These are phyloP conservation scores for Sugiyamaella castrensis DNA, from an alignment of 1,139 yeast genomes.

Conservation along the genomic window DNA sequence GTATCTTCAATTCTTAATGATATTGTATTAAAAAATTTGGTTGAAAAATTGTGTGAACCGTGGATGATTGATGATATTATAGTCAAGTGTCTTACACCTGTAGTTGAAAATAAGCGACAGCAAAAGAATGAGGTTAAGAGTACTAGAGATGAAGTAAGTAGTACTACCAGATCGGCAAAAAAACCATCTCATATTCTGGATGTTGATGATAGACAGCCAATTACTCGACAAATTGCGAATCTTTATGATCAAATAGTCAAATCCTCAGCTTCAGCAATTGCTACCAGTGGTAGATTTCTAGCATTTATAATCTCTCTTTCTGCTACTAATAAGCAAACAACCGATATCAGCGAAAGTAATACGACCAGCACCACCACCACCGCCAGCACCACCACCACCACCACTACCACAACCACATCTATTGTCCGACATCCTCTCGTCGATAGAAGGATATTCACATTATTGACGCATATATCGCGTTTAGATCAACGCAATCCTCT, in stretches of 20 bases:
- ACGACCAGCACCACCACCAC: no score
- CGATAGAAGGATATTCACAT: constrained; percentile 28
- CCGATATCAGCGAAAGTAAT: constrained; percentile 2
- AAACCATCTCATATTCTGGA: neutral
- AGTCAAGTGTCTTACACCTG: constrained; percentile 28
- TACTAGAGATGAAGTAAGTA: neutral
- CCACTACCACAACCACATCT: constrained; percentile 6
- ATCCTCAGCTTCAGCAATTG: constrained; percentile 18
- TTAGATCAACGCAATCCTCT: constrained; percentile 30
- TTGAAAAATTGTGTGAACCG: constrained; percentile 46
- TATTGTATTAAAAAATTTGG: constrained; percentile 40
- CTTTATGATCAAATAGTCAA: constrained; percentile 19
- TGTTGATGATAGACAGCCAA: constrained; percentile 3
- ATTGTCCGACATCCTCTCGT: constrained; percentile 12
- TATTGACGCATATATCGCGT: constrained; percentile 27
- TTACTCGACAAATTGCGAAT: constrained; percentile 19
- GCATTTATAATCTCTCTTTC: constrained; percentile 26
- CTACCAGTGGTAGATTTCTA: constrained; percentile 22
- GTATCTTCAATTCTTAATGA: constrained; percentile 43
- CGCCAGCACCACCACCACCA: neutral
- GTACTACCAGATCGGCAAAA: neutral
- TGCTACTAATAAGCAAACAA: constrained; percentile 8
- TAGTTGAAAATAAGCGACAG: constrained; percentile 2
- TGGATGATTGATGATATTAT: constrained; percentile 46
- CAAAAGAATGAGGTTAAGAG: neutral